Evolutionary conservation across 2,329 filamentous ascomycete genomes (phyloP).

Genomic region (Ophiosphaerella herpotricha): DNA sequence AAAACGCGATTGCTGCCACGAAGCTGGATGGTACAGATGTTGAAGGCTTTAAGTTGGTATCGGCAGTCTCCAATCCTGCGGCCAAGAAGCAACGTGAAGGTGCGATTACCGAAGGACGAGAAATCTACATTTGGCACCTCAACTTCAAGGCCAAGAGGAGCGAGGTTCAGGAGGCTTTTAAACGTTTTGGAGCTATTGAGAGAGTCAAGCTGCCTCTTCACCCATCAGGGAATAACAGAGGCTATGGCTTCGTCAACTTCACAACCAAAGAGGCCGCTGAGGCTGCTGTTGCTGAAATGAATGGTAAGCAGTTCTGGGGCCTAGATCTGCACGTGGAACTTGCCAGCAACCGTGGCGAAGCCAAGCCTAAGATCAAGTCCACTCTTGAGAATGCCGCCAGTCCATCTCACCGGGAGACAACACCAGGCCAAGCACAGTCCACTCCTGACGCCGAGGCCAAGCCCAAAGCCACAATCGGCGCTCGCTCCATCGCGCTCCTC

Average conservation of each 20-base stretch:
- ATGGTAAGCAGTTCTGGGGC: conserved; percentile 71
- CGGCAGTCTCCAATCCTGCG: conserved; percentile 82
- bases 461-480: conserved; percentile 15
- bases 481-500: conserved; percentile 77
- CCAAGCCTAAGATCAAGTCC: conserved; percentile 52
- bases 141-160: conserved; percentile 76
- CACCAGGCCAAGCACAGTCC: conserved; percentile 24
- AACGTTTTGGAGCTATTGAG: conserved; percentile 75
- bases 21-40: conserved; percentile 72
- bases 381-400: conserved; percentile 53
- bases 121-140: conserved; percentile 85
- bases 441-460: conserved; percentile 25
- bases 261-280: conserved; percentile 67
- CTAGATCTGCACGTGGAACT: conserved; percentile 68
- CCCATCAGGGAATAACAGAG: conserved; percentile 70
- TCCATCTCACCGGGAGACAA: conserved; percentile 44
- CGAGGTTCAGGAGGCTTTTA: conserved; percentile 73
- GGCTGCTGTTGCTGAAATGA: conserved; percentile 66
- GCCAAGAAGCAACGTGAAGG: conserved; percentile 79
- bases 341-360: conserved; percentile 49
- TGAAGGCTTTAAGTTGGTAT: conserved; percentile 69
- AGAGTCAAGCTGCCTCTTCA: conserved; percentile 67
- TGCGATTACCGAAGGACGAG: conserved; percentile 82
- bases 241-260: conserved; percentile 81
- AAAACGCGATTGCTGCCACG: conserved; percentile 59